Evolutionary conservation across 225 moss, liverwort and hornwort genomes (phyloP), one percentile per base, ranked within the genome.

Genomic region (Neckera pumila): DNA sequence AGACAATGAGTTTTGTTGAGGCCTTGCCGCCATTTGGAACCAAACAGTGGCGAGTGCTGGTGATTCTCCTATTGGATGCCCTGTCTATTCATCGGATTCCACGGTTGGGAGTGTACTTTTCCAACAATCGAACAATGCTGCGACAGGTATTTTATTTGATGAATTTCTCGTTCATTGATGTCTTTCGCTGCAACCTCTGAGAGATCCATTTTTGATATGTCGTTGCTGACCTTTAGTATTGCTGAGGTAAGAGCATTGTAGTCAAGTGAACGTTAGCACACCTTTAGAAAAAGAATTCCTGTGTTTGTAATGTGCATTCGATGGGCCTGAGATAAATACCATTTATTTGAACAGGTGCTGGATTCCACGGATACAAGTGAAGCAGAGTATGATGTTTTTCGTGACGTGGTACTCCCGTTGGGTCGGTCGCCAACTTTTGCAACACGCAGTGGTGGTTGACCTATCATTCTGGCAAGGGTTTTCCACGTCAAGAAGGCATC

Each of bases 361-460:
- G 91, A 93, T 34, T 93, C 94, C 45, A 92, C 92, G 79, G 96
- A 95, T 86, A 95, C 90, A 85, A 94, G 92, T 90, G 97, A 96
- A 93, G 94, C 91, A 69, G 97, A 97, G 86, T 99, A 99, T 64
- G 92, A 94, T 76, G 89, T 93, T 30, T 99, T 96, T 83, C 96
- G 95, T 87, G 94, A 94, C 81, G 88, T 96, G 92, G 84, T 97
- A 26, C 96, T 97, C 20, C 99, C 99, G 70, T 87, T 92, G 84
- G 99, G 95, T 38, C 93, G 95, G 58, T 92, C 93, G 85, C 95
- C 95, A 70, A 85, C 90, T 40, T 90, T 94, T 83, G 91, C 91
- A 76, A 86, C 92, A 15, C 90, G 87, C 73, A 94, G 93, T 66
- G 94, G 94, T 88, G 94, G 93, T 84, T 94, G 89, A 94, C 63